Base-by-base conservation (phyloP, 352 stramenopile genomes). In the Pythium apleroticum region DNA sequence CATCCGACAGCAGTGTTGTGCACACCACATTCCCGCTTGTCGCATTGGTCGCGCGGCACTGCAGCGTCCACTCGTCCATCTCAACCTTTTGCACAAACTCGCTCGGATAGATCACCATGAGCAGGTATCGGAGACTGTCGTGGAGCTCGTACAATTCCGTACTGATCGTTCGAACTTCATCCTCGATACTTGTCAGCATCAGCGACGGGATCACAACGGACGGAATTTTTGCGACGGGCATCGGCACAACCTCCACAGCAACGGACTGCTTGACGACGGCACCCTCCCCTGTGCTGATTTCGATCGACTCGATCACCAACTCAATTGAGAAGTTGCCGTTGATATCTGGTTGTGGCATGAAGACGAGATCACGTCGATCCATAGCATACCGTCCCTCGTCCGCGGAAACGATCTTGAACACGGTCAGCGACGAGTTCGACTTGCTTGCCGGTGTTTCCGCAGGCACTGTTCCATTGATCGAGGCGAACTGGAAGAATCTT, bases 281-380 rank as follows among this genome's bases (percentile, higher is more conserved):
- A 5, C 24, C 25, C 12, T 49, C 55, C 0, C 49, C 56, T 17
- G 55, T 57, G 12, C 37, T 60, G 5, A 57, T 37, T 20, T 69
- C 63, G 10, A 69, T 31, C 9, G 63, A 69, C 22, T 25, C 46
- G 5, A 57, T 52, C 4, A 15, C 20, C 24, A 69, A 33, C 1
- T 57, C 48, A 22, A 65, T 28, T 17, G 33, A 28, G 28, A 69
- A 63, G 2, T 20, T 17, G 1, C 62, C 62, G n/a, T 9, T 46
- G 12, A 60, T 61, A 20, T 68, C 62, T 9, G 62, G 62, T 1
- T 63, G 62, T 6, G 62, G 62, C 54, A 68, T 63, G 19, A 68
- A 63, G 15, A 25, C 46, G 2, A 68, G 27, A 14, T 68, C 62
- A n/a, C 22, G 24, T 17, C 17, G 22, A 22, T 24, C 46, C 10